These are phyloP conservation scores for Daldinia vernicosa DNA, from an alignment of 495 filamentous ascomycete genomes.

Conservation along the genomic window DNA sequence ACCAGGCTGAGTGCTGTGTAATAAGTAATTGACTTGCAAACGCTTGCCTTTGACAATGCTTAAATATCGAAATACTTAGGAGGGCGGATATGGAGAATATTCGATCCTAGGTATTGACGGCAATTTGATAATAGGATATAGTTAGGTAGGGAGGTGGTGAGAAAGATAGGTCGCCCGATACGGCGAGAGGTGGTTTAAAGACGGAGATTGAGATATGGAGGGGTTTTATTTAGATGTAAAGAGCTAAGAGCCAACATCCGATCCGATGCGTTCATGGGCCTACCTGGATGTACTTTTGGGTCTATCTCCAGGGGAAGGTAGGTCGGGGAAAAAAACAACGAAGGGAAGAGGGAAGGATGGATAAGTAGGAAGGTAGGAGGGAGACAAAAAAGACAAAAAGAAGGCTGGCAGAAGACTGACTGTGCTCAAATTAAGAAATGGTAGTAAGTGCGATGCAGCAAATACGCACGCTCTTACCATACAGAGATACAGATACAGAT, in stretches of 20 bases:
- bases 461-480: conserved; percentile 22
- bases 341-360: conserved; percentile 5
- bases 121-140: conserved; percentile 10
- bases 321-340: neutral
- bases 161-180: conserved; percentile 3
- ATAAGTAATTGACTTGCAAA: conserved; percentile 10
- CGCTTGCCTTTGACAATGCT: conserved; percentile 25
- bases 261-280: conserved; percentile 11
- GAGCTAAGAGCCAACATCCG: conserved; percentile 11
- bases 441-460: conserved; percentile 19
- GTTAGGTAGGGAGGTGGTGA: conserved; percentile 1
- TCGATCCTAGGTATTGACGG: conserved; percentile 15
- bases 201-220: conserved; percentile 8
- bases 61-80: conserved; percentile 25
- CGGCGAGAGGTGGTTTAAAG: conserved; percentile 2
- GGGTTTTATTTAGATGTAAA: neutral
- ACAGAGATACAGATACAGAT: neutral
- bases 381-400: conserved; percentile 26
- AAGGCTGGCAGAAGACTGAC: conserved; percentile 25
- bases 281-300: conserved; percentile 15
- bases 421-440: conserved; percentile 15
- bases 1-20: conserved; percentile 9
- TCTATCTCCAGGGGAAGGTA: conserved; percentile 20
- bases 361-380: conserved; percentile 27
- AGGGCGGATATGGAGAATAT: neutral